Percentiles rank a stretch among this genome's conserved stretches.
phyloP scores from a whole-genome alignment of 441 rosid species.

The Erodium trifolium region DNA sequence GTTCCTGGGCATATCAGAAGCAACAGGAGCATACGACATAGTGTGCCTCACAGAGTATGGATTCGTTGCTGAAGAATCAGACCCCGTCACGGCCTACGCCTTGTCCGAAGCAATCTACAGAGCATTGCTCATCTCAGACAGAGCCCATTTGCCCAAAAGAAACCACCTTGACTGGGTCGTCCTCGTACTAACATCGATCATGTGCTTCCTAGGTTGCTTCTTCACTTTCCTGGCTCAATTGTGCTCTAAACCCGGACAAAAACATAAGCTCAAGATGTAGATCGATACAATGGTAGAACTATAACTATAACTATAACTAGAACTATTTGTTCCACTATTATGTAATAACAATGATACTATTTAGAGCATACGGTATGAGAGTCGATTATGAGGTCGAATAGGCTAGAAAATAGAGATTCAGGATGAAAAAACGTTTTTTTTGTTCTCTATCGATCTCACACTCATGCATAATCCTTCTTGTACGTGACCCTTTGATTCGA shows the following conservation, averaged over 20 bases:
- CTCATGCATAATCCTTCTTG: no score
- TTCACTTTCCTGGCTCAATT: constrained; percentile 37
- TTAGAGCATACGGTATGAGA: no score
- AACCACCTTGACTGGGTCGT: constrained; percentile 30
- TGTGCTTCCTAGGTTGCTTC: constrained; percentile 30
- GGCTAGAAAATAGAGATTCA: no score
- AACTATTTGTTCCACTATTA: no score
- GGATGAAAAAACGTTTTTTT: no score
- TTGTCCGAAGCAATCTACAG: constrained; percentile 42
- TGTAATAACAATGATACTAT: no score
- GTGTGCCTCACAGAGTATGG: constrained; percentile 51
- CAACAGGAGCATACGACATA: constrained; percentile 39
- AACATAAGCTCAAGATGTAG: constrained; percentile 22
- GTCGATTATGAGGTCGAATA: no score
- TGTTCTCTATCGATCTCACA: no score
- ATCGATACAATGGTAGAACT: no score
- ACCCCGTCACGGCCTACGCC: constrained; percentile 44
- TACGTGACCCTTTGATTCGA: no score
- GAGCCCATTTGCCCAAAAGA: constrained; percentile 37
- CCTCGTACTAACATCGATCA: constrained; percentile 26
- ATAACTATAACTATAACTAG: no score
- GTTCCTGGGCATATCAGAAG: constrained; percentile 31
- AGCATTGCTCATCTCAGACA: constrained; percentile 47
- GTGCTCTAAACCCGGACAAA: constrained; percentile 36
- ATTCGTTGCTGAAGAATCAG: constrained; percentile 40